A percentile compares a stretch with the other conserved stretches of the same genome.
These are phyloP conservation scores for Cyclotella atomus DNA, from an alignment of 108 stramenopile genomes.

Conservation along the genomic window DNA sequence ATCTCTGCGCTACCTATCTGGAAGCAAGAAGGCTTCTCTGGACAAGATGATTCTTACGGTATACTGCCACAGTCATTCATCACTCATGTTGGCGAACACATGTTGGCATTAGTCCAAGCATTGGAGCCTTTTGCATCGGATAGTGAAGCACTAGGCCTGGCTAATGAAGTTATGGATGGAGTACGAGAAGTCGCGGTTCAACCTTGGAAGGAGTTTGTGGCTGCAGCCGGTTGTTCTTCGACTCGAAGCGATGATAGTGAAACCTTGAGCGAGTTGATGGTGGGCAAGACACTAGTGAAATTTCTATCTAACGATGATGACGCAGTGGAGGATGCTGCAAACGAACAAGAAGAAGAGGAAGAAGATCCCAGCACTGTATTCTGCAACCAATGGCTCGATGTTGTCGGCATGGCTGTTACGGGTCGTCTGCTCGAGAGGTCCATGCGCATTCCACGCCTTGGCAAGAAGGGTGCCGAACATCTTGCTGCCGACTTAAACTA, in stretches of 20 bases:
- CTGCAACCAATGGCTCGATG: slow-evolving; percentile 86
- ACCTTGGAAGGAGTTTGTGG: slow-evolving; percentile 80
- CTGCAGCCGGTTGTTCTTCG: slow-evolving; percentile 59
- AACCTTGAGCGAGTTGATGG: slow-evolving; percentile 57
- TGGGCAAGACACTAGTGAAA: slow-evolving; percentile 55
- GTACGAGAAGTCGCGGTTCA: slow-evolving; percentile 73
- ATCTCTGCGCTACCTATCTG: slow-evolving; percentile 75
- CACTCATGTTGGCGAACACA: slow-evolving; percentile 86
- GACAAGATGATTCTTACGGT: slow-evolving; percentile 66
- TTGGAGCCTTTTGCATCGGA: slow-evolving; percentile 88
- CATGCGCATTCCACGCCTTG: slow-evolving; percentile 82
- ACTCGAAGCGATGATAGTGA: slow-evolving; percentile 31
- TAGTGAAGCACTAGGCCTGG: slow-evolving; percentile 64
- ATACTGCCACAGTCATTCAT: slow-evolving; percentile 85
- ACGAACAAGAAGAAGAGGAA: slow-evolving; percentile 53
- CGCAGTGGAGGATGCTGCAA: slow-evolving; percentile 47
- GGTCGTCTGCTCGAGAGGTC: slow-evolving; percentile 74
- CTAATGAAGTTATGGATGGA: slow-evolving; percentile 79
- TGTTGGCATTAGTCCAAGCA: slow-evolving; percentile 84
- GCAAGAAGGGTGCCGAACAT: slow-evolving; percentile 81
- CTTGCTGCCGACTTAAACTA: slow-evolving; percentile 81
- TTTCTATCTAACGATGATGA: slow-evolving; percentile 49
- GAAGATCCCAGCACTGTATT: slow-evolving; percentile 67
- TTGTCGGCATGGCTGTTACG: slow-evolving; percentile 78
- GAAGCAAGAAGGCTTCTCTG: slow-evolving; percentile 54